Base-by-base conservation (phyloP, 768 basidiomycete genomes). In the Termitomyces sp. region DNA sequence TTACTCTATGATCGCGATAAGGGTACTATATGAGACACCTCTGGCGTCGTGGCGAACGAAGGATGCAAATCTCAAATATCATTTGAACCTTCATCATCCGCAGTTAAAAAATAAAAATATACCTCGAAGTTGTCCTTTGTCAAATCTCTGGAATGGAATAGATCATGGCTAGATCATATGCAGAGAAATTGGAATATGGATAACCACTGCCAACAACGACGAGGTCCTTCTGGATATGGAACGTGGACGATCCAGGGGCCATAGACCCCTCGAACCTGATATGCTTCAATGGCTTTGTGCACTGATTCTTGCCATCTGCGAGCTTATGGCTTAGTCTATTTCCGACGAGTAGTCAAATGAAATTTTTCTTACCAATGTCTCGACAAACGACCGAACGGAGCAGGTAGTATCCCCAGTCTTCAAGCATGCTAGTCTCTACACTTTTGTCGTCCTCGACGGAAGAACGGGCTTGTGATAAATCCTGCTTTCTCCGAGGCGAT, bases 401-500 rank as follows among this genome's bases (percentile, higher is more conserved):
- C 23, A 28, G 23, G 26, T 12, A 6, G 15, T 50, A 7, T 40
- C 28, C 7, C 26, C n/a, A 9, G 14, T 38, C 15, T 26, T 10
- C 26, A 40, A n/a, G 23, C 7, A 9, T 50, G 7, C 33, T n/a
- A 12, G 48, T 49, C 19, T 28, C 26, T 28, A 33, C 23, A 37
- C 35, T 8, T 17, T 21, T 37, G 14, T 26, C 23, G 26, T 19
- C 10, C 19, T 33, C 23, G 52, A 35, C 7, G 14, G 33, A 7
- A 53, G 30, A n/a, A 19, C 30, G 4, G 31, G 49, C 53, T 56
- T 40, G 21, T 50, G 28, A 43, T 52, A 26, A 41, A 54, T 46
- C 26, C 31, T 37, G 41, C 58, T 56, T 59, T 55, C 44, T 62
- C 61, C 61, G 58, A 62, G 58, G 55, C 54, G 48, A 23, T 38